These are phyloP conservation scores for Phytopythium chamaehyphon DNA, from an alignment of 352 stramenopile genomes.

Conservation along the genomic window DNA sequence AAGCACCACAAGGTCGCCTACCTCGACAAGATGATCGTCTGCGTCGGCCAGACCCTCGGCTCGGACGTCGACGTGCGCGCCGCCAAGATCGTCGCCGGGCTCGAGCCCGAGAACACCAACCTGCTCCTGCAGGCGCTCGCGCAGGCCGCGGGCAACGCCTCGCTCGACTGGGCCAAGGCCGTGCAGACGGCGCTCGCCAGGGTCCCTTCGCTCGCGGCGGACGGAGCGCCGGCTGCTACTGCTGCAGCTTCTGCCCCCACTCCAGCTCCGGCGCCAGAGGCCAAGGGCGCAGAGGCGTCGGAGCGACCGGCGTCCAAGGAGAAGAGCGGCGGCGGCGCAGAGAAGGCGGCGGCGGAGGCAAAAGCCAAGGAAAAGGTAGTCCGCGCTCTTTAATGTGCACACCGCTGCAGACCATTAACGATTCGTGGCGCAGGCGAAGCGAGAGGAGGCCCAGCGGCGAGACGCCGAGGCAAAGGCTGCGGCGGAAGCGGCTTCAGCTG, in stretches of 20 bases:
- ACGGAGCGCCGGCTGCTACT: conserved; percentile 25
- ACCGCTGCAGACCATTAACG: background rate
- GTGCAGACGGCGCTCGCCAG: conserved; percentile 61
- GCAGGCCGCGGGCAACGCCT: conserved; percentile 44
- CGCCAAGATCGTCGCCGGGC: conserved; percentile 81
- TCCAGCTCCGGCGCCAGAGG: conserved; percentile 9
- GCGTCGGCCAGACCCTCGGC: conserved; percentile 56
- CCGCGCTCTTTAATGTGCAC: background rate
- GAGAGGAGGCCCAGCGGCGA: conserved; percentile 13
- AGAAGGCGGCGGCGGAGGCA: conserved; percentile 33
- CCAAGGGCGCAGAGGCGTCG: conserved; percentile 17
- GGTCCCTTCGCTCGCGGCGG: conserved; percentile 53
- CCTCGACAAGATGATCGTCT: conserved; percentile 87
- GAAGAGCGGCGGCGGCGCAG: conserved; percentile 18
- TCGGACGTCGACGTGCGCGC: conserved; percentile 70
- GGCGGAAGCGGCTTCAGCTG: conserved; percentile 1
- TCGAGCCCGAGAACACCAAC: conserved; percentile 86
- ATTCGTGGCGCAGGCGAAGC: background rate
- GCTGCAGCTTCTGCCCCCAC: conserved; percentile 7
- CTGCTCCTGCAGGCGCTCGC: conserved; percentile 70
- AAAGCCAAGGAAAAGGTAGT: conserved; percentile 42
- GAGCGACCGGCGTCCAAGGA: conserved; percentile 45
- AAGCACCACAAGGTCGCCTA: conserved; percentile 84
- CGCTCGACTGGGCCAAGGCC: conserved; percentile 61
- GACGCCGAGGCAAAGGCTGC: conserved; percentile 26